Base-by-base conservation (phyloP, 2,329 filamentous ascomycete species). In the Cytospora paraplurivora region DNA sequence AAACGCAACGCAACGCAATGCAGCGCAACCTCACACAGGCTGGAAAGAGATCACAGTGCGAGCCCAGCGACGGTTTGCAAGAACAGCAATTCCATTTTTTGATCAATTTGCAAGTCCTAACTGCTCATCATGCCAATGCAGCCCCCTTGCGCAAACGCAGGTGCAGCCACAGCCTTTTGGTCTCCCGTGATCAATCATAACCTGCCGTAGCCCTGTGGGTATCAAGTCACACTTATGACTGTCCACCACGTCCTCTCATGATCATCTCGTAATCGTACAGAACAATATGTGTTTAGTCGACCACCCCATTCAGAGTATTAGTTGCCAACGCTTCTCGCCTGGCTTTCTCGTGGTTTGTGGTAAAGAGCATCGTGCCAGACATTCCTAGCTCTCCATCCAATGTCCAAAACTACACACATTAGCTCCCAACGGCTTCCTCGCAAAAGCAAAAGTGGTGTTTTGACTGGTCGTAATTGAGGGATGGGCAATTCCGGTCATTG, bases 221-320 rank as follows among this genome's bases (percentile, higher is more conserved):
- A 56, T 65, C 50, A 52, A 56, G 55, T 53, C 59, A 55, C 54
- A 51, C 59, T 62, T 33, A 52, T 65, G 59, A 59, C 59, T 59
- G 32, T 58, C 38, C 59, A 44, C 50, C 59, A 32, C 54, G 38
- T 55, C 59, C 59, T 37, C 51, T 55, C 59, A 50, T 61, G 19
- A 49, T 33, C 37, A 53, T 53, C 51, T 52, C 59, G 51, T 61
- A 55, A 61, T 61, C 59, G 41, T 61, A 61, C 59, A 61, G 51
- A 55, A 38, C 59, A 61, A 61, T 38, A 19, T 44, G 51, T 55
- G 32, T 19, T 19, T 49, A 8, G 17, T 15, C 34, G 37, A 50
- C 47, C 51, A 38, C 13, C 51, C 32, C 37, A 7, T 10, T 17
- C 17, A 47, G 50, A 27, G 51, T 61, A 55, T 55, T 50, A 61